These are phyloP conservation scores for Stephanodiscus minutulus DNA, from an alignment of 108 stramenopile species.

Conservation along the genomic window DNA sequence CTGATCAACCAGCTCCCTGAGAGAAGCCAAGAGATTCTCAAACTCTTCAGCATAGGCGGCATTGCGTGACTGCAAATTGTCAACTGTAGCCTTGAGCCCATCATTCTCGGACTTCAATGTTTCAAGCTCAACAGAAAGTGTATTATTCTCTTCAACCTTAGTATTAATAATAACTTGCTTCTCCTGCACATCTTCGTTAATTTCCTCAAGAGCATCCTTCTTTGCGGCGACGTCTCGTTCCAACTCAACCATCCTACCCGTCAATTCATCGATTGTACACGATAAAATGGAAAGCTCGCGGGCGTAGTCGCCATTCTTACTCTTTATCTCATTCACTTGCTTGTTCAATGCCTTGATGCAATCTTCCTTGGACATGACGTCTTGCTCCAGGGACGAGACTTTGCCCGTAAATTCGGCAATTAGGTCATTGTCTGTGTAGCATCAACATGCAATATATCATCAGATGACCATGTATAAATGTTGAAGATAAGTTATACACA, in stretches of 20 bases:
- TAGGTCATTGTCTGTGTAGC: not conserved
- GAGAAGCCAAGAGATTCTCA: conserved; percentile 12
- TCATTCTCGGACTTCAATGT: not conserved
- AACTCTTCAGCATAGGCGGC: not conserved
- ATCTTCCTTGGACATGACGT: not conserved
- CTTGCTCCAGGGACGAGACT: not conserved
- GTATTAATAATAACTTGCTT: conserved; percentile 1
- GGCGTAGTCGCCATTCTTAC: not conserved
- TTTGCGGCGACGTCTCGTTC: conserved; percentile 8
- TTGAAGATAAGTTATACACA: not conserved
- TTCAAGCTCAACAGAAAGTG: not conserved
- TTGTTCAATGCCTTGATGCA: not conserved
- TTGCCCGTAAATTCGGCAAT: conserved; percentile 8
- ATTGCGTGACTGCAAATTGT: conserved; percentile 7
- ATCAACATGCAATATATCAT: not conserved
- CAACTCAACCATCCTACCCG: not conserved
- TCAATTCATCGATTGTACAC: conserved; percentile 6
- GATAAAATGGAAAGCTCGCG: conserved; percentile 2
- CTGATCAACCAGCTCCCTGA: conserved; percentile 16
- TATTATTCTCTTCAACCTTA: not conserved
- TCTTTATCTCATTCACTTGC: conserved; percentile 2
- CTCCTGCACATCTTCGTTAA: not conserved
- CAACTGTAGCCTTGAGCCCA: conserved; percentile 2
- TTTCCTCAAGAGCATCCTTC: conserved; percentile 3
- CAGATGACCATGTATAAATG: not conserved